Base-by-base conservation (phyloP, 2,329 filamentous ascomycete species). In the Colletotrichum acutatum region DNA sequence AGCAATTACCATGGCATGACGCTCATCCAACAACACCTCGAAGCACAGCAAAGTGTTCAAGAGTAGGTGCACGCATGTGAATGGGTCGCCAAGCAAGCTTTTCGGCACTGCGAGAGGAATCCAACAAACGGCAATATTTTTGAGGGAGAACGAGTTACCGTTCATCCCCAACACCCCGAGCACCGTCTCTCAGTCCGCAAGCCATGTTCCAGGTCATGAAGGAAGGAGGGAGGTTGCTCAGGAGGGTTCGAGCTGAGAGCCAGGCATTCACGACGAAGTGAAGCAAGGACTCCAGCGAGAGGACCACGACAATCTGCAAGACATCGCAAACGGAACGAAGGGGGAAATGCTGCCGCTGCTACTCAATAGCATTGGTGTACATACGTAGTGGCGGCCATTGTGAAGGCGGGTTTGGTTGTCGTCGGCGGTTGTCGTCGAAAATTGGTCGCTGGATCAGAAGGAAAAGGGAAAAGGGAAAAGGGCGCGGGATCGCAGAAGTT, bases 171-270 rank as follows among this genome's bases (percentile, higher is more conserved):
- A 95, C 86, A 92, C 92, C 93, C 91, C 88, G 84, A 82, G 83
- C 86, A 83, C 84, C 87, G 82, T 90, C 89, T 92, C 90, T 90
- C 86, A 83, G 81, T 80, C 81, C 79, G 79, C 86, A 89, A 84
- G 82, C 83, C 82, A 75, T 83, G 62, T 84, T 82, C 76, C 80
- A 86, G 80, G 83, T 53, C 84, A 81, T 87, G 81, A 76, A 81
- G 52, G 80, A 78, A 83, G 82, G 81, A 85, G 92, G 90, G 90
- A 90, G 89, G 88, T 85, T 81, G 85, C 80, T 79, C 83, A 83
- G 88, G 93, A 94, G 88, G 86, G 84, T 93, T 95, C 93, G 93
- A 95, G 93, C 93, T 95, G 92, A 91, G 88, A 86, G 86, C 84
- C 79, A 84, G 82, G 78, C 83, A 80, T 80, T 78, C 76, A 69